phyloP scores from a whole-genome alignment of 768 basidiomycete species.

The Dioszegia hungarica region DNA sequence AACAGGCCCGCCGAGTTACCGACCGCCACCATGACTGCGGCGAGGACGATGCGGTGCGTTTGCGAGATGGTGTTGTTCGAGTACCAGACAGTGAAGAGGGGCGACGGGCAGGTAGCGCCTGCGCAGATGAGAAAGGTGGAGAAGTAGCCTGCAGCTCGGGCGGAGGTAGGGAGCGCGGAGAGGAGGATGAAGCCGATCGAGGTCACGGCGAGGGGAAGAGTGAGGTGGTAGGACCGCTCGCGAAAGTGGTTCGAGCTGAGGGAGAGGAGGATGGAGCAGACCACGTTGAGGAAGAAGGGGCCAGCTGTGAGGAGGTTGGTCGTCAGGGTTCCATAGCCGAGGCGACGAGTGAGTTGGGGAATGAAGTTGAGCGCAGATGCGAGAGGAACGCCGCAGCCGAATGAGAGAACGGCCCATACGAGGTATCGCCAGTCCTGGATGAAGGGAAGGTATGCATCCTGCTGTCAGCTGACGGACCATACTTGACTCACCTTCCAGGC shows the following conservation, averaged over 20 bases:
- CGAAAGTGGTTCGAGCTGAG: slow-evolving; percentile 57
- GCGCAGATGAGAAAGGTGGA: slow-evolving; percentile 58
- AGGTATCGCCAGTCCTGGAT: slow-evolving; percentile 17
- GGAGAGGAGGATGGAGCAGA: slow-evolving; percentile 51
- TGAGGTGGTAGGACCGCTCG: slow-evolving; percentile 23
- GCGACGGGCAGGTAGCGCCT: slow-evolving; percentile 40
- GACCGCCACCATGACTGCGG: slow-evolving; percentile 54
- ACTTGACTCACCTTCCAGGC: not conserved
- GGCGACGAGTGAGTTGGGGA: slow-evolving; percentile 54
- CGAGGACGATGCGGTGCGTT: slow-evolving; percentile 55
- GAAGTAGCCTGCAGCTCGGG: slow-evolving; percentile 55
- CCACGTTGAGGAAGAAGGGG: slow-evolving; percentile 35
- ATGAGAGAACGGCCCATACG: slow-evolving; percentile 18
- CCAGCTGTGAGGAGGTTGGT: slow-evolving; percentile 59
- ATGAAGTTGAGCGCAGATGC: slow-evolving; percentile 57
- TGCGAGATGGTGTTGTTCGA: slow-evolving; percentile 57
- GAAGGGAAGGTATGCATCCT: slow-evolving; percentile 16
- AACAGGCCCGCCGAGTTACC: slow-evolving; percentile 51
- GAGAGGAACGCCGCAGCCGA: slow-evolving; percentile 51
- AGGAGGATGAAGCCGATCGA: slow-evolving; percentile 41
- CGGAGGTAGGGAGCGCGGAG: slow-evolving; percentile 53
- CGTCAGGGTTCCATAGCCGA: slow-evolving; percentile 55
- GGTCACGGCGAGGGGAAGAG: slow-evolving; percentile 18
- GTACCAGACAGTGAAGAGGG: slow-evolving; percentile 47
- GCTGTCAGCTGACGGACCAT: not conserved